These are phyloP conservation scores for Talaromyces sp. DNA, from an alignment of 2,329 filamentous ascomycete species.

Conservation along the genomic window DNA sequence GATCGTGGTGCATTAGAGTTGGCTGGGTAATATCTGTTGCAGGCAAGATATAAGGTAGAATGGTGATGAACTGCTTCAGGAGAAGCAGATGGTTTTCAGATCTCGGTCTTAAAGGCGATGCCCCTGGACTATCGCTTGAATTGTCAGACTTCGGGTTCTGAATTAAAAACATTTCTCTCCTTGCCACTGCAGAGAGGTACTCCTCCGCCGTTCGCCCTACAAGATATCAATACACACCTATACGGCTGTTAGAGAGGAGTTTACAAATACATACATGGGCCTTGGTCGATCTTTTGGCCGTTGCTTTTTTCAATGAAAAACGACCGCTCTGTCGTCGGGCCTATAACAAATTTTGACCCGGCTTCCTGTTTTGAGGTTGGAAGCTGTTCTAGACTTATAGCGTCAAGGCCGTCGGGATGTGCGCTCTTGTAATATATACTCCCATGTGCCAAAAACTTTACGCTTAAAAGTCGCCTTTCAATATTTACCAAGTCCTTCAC, in stretches of 20 bases:
- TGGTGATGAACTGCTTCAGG: constrained; percentile 14
- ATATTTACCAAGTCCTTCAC: constrained; percentile 15
- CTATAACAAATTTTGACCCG: constrained; percentile 13
- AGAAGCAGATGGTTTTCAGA: constrained; percentile 15
- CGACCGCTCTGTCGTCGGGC: constrained; percentile 12
- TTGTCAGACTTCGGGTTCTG: constrained; percentile 2
- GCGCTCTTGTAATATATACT: constrained; percentile 16
- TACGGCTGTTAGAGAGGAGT: background rate
- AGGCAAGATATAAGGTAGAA: constrained; percentile 18
- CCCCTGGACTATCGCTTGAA: background rate
- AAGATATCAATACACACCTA: background rate
- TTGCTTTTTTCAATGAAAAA: constrained; percentile 12
- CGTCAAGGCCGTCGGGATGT: constrained; percentile 1
- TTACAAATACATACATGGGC: constrained; percentile 12
- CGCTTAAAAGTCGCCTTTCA: constrained; percentile 11
- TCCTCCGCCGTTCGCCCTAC: constrained; percentile 14
- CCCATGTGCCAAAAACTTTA: constrained; percentile 11
- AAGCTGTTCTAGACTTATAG: background rate
- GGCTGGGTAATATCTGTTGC: constrained; percentile 8
- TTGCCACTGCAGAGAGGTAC: constrained; percentile 15
- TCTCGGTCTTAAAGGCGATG: background rate
- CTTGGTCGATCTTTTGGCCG: constrained; percentile 8
- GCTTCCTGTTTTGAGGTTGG: background rate
- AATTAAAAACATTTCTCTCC: constrained; percentile 15
- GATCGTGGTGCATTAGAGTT: constrained; percentile 17